Conservation (phyloP, 257 asterid species). For the Thymus mandschuricus region DNA sequence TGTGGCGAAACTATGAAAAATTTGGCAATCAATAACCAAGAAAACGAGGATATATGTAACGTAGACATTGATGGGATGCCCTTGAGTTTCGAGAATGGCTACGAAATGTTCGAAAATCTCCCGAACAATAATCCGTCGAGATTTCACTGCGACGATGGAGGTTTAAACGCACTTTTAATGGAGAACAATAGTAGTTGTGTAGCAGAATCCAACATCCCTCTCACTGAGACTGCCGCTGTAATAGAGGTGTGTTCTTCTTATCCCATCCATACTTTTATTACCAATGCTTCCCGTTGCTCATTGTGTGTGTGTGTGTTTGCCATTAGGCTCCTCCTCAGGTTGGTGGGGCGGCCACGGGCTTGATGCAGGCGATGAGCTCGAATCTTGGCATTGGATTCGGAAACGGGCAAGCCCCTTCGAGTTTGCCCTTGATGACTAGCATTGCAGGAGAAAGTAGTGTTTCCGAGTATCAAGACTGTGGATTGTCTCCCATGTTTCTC, state of each 20-base stretch:
- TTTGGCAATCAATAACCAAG: constrained; percentile 41
- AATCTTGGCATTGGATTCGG: constrained; percentile 48
- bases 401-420: constrained; percentile 52
- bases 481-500: constrained; percentile 55
- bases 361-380: constrained; percentile 52
- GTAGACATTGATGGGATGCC: constrained; percentile 53
- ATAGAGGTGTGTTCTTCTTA: constrained; percentile 49
- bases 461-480: constrained; percentile 72
- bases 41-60: constrained; percentile 43
- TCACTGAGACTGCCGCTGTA: constrained; percentile 44
- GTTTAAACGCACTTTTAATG: constrained; percentile 35
- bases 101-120: constrained; percentile 44
- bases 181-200: constrained; percentile 53
- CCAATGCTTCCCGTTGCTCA: background rate
- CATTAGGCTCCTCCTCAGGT: constrained; percentile 50
- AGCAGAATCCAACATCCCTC: constrained; percentile 55
- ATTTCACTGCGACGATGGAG: constrained; percentile 50
- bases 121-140: constrained; percentile 40
- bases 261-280: background rate
- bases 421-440: constrained; percentile 54
- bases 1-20: constrained; percentile 45
- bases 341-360: constrained; percentile 36
- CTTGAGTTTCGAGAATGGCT: constrained; percentile 46
- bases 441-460: constrained; percentile 61
- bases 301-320: background rate